These are phyloP conservation scores for Tardiomyces digboiensis DNA, from an alignment of 1,139 yeast genomes.

Conservation along the genomic window DNA sequence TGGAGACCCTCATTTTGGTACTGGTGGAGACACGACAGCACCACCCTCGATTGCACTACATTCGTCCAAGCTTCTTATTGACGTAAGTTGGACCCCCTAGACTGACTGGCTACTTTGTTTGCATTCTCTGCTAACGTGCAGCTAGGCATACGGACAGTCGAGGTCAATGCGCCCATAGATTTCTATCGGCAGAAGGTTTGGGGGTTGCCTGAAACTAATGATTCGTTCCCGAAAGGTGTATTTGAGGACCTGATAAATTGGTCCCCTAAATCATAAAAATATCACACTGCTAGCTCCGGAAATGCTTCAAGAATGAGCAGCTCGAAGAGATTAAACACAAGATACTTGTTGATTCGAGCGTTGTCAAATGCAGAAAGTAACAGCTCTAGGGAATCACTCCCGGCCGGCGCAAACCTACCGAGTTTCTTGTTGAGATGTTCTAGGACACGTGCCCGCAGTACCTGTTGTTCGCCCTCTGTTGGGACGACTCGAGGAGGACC, in stretches of 20 bases:
- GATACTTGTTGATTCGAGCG: conserved; percentile 32
- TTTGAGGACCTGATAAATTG: not conserved
- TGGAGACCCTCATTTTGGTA: conserved; percentile 11
- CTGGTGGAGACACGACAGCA: not conserved
- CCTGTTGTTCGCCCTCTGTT: conserved; percentile 16
- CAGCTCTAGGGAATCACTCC: conserved; percentile 10
- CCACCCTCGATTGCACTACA: conserved; percentile 8
- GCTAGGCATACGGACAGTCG: not conserved
- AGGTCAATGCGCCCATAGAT: not conserved
- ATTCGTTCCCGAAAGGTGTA: not conserved
- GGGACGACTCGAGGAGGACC: conserved; percentile 32
- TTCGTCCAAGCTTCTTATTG: not conserved
- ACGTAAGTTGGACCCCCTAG: not conserved
- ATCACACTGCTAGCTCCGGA: conserved; percentile 30
- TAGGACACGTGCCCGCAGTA: conserved; percentile 4
- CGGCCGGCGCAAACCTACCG: not conserved
- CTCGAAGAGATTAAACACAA: conserved; percentile 32
- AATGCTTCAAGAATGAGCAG: conserved; percentile 26
- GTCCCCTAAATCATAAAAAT: too few species aligned
- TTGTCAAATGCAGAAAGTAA: conserved; percentile 29
- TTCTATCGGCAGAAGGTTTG: not conserved
- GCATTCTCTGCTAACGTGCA: not conserved
- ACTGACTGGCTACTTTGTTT: not conserved
- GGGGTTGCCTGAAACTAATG: not conserved
- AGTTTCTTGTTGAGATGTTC: conserved; percentile 8